Evolutionary conservation across 495 filamentous ascomycete species (phyloP), one percentile per base, ranked within the genome.

Genomic region (Penicillium pancosmium): DNA sequence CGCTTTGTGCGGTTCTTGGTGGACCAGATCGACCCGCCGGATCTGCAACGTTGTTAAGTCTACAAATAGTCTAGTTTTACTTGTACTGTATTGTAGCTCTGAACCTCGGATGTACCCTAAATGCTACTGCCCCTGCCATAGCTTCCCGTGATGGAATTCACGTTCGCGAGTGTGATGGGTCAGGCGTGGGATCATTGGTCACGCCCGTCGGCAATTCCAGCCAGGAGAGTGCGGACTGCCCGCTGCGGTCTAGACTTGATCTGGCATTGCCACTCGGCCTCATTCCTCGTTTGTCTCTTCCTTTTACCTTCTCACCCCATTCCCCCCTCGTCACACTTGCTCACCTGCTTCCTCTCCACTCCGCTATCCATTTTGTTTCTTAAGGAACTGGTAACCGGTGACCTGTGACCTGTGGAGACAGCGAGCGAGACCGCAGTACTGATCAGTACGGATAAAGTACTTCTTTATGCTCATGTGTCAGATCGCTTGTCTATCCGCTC

Each of bases 231-330:
- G 33, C 18, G 5, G 44, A n/a, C 7, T 7, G 52, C 50, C 21
- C 53, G 47, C 36, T 36, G 51, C 52, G 58, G 58, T 61, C 52
- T 61, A 61, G 53, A 61, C 52, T 46, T 38, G 12, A n/a, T 38
- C 8, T 15, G n/a, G 10, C 40, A 41, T n/a, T 46, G 16, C 19
- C 25, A 54, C 27, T 31, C 27, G 18, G 8, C 16, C 33, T 34
- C 12, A 47, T 23, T 46, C 19, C 43, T 33, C 53, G 12, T 47
- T 9, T 40, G 11, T 13, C 52, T 13, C 25, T 43, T 11, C n/a
- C 31, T 55, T 31, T 56, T 18, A 27, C 27, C 27, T 55, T 25
- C 44, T 6, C 44, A 18, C 36, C 5, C 36, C 19, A 21, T 21
- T 21, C 19, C 36, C 36, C 36, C 34, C 6, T 36, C 36, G 12